Evolutionary conservation across 2,329 filamentous ascomycete species (phyloP).

Genomic region (Orbilia javanica): DNA sequence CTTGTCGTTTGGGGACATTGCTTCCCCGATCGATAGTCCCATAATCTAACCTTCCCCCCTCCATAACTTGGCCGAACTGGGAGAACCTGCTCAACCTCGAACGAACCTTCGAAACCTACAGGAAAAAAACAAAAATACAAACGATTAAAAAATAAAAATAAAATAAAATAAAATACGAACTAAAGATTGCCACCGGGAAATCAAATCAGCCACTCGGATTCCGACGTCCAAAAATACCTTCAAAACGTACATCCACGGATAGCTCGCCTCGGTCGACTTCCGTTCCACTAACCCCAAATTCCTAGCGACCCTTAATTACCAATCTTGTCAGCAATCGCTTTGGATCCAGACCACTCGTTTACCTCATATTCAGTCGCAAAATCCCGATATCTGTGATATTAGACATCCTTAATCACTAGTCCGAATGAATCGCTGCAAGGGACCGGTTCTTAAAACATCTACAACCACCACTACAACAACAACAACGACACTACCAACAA

Average conservation of each 20-base stretch:
- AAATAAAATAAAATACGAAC: too few relatives aligned
- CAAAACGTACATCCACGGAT: conserved; percentile 56
- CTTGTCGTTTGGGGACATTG: too few relatives aligned
- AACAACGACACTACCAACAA: background rate
- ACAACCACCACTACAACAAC: background rate
- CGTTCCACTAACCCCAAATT: conserved; percentile 31
- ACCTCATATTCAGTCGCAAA: background rate
- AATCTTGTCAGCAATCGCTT: conserved; percentile 20
- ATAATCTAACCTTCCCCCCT: background rate
- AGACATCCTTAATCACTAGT: conserved; percentile 27
- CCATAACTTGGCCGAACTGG: too few relatives aligned
- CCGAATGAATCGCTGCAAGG: conserved; percentile 58
- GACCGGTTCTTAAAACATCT: conserved; percentile 11
- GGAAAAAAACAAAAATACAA: background rate
- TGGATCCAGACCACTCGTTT: conserved; percentile 10
- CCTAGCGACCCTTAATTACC: conserved; percentile 18
- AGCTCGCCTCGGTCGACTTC: conserved; percentile 53
- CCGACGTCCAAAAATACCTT: conserved; percentile 28
- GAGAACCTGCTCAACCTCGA: too few relatives aligned
- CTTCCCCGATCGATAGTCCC: conserved; percentile 9
- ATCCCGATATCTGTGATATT: conserved; percentile 49
- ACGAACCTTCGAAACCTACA: too few relatives aligned
- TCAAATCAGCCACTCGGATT: conserved; percentile 25
- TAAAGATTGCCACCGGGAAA: too few relatives aligned
- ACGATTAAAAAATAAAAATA: background rate